Evolutionary conservation across 768 basidiomycete species (phyloP).

Genomic region (Mycena leptocephala): DNA sequence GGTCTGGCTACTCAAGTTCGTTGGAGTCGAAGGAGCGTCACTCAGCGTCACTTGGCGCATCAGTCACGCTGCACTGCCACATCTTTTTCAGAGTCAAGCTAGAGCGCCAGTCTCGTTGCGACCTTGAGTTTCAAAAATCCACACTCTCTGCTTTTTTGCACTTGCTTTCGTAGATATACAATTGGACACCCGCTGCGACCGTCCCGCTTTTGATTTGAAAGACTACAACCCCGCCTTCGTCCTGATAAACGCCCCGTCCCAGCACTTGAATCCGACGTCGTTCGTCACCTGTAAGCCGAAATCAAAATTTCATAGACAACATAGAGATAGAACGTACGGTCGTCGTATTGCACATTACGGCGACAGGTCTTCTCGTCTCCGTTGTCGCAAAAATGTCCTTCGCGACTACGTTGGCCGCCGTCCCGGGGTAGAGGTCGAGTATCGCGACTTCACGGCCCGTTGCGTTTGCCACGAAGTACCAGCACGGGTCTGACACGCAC

Average conservation of each 20-base stretch:
- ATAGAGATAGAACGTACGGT: constrained; percentile 48
- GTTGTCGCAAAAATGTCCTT: constrained; percentile 65
- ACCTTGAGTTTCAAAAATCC: no score
- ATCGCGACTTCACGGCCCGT: constrained; percentile 75
- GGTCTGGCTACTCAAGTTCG: no score
- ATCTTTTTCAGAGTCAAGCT: no score
- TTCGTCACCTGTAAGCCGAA: constrained; percentile 52
- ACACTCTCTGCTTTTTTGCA: no score
- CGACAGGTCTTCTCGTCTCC: constrained; percentile 58
- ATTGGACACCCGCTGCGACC: no score
- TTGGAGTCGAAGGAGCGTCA: no score
- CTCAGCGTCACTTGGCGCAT: background rate
- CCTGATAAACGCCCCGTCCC: constrained; percentile 61
- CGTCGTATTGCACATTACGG: constrained; percentile 70
- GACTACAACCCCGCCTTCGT: constrained; percentile 49
- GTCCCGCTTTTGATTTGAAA: background rate
- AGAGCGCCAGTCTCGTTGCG: no score
- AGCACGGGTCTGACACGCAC: constrained; percentile 74
- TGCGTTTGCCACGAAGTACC: constrained; percentile 69
- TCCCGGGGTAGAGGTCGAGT: constrained; percentile 72
- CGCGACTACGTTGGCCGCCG: constrained; percentile 66
- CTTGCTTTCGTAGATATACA: no score
- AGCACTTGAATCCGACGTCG: constrained; percentile 68
- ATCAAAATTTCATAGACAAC: background rate
- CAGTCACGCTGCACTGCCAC: background rate